phyloP scores from a whole-genome alignment of 495 filamentous ascomycete genomes.

The Talaromyces trachyspermus region DNA sequence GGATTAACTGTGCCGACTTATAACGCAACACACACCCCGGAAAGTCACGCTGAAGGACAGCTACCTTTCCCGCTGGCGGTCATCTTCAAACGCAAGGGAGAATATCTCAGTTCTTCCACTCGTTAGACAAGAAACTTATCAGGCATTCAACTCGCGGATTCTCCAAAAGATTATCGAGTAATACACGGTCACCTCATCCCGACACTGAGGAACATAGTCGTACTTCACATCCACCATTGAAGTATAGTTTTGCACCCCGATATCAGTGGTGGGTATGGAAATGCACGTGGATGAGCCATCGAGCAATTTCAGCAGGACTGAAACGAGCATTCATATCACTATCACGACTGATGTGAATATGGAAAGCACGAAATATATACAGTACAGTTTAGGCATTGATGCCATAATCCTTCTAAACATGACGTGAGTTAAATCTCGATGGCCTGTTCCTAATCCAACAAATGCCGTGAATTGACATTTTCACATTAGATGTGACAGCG shows the following conservation, averaged over 20 bases:
- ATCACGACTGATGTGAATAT: conserved; percentile 19
- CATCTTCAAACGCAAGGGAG: not conserved
- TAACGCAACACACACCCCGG: too few relatives aligned
- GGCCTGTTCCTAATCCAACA: not conserved
- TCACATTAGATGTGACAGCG: not conserved
- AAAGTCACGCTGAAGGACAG: not conserved
- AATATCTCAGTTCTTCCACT: conserved; percentile 1
- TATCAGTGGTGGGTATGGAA: conserved; percentile 13
- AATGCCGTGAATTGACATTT: not conserved
- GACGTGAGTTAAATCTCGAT: conserved; percentile 12
- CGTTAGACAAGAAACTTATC: not conserved
- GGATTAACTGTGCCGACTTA: too few relatives aligned
- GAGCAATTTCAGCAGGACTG: conserved; percentile 11
- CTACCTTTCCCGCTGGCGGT: too few relatives aligned
- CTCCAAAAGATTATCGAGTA: not conserved
- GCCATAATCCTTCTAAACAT: conserved; percentile 12
- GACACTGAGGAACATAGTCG: not conserved
- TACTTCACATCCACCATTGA: not conserved
- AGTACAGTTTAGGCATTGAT: conserved; percentile 2
- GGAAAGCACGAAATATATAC: conserved; percentile 13
- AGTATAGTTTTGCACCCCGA: conserved; percentile 1
- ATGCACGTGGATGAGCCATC: conserved; percentile 7
- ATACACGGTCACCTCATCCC: not conserved
- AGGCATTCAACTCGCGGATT: not conserved
- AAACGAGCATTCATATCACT: conserved; percentile 18